Evolutionary conservation across 2,329 filamentous ascomycete species (phyloP).

Genomic region (Ilyonectria sp.): DNA sequence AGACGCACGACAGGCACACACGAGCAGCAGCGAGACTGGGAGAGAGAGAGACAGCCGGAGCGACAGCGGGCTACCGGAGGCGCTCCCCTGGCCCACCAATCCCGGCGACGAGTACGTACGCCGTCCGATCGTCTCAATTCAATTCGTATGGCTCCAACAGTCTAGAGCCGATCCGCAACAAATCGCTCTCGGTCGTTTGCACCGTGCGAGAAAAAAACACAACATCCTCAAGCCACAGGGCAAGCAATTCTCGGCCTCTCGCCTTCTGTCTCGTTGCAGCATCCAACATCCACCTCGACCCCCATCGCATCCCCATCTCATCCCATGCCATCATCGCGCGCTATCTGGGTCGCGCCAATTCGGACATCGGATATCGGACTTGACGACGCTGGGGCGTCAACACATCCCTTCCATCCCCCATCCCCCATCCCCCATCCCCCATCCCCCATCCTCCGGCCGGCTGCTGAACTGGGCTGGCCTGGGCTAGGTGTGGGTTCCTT

Average conservation of each 20-base stretch:
- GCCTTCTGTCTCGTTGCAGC: conserved; percentile 1
- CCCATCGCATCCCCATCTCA: conserved; percentile 5
- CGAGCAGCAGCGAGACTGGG: neutral
- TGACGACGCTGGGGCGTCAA: neutral
- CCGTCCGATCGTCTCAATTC: conserved; percentile 7
- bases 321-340: conserved; percentile 25
- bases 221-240: neutral
- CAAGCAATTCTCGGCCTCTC: neutral
- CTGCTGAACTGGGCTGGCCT: conserved; percentile 12
- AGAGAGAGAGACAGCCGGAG: neutral
- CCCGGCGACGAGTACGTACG: neutral
- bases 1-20: conserved; percentile 7
- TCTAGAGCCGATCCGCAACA: conserved; percentile 24
- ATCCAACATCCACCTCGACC: neutral
- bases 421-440: neutral
- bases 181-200: conserved; percentile 28
- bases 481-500: conserved; percentile 22
- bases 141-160: conserved; percentile 17
- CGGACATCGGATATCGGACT: conserved; percentile 27
- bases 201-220: conserved; percentile 21
- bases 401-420: conserved; percentile 1
- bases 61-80: conserved; percentile 1
- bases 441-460: conserved; percentile 2
- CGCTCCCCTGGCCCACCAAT: conserved; percentile 1
- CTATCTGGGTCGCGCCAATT: conserved; percentile 9